Conservation (phyloP, 2,329 filamentous ascomycete species). For the Emmonsiellopsis sp. region DNA sequence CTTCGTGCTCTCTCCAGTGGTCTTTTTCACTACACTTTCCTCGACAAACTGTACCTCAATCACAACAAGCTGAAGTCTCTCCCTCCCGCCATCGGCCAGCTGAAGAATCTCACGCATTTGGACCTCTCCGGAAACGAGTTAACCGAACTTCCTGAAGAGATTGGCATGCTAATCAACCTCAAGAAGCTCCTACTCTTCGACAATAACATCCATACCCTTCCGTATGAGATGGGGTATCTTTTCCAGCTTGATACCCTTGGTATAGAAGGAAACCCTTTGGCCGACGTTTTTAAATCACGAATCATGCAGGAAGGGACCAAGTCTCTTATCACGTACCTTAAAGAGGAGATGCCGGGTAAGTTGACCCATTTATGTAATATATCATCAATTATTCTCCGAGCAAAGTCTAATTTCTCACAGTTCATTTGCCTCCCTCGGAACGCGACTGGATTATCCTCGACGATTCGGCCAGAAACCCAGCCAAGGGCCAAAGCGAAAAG, state of each 20-base stretch:
- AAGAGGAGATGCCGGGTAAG: slow-evolving; percentile 77
- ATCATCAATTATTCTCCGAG: background rate
- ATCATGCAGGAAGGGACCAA: slow-evolving; percentile 83
- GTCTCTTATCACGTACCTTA: slow-evolving; percentile 70
- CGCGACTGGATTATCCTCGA: slow-evolving; percentile 72
- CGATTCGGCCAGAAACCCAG: slow-evolving; percentile 31
- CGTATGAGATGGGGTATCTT: slow-evolving; percentile 78
- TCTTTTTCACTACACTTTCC: slow-evolving; percentile 79
- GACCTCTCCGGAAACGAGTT: slow-evolving; percentile 87
- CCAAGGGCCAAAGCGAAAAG: slow-evolving; percentile 50
- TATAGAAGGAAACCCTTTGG: slow-evolving; percentile 82
- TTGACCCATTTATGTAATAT: slow-evolving; percentile 17
- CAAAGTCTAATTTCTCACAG: slow-evolving; percentile 36
- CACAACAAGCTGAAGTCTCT: slow-evolving; percentile 80
- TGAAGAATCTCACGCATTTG: slow-evolving; percentile 71
- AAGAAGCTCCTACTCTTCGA: slow-evolving; percentile 81
- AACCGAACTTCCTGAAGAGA: slow-evolving; percentile 70
- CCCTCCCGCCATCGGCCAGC: slow-evolving; percentile 70
- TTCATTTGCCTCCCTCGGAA: slow-evolving; percentile 64
- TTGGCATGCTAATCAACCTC: slow-evolving; percentile 93
- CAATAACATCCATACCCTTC: slow-evolving; percentile 74
- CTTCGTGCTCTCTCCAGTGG: slow-evolving; percentile 69
- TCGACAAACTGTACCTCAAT: slow-evolving; percentile 85
- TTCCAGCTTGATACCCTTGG: slow-evolving; percentile 83
- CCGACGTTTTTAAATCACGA: slow-evolving; percentile 65